These are phyloP conservation scores for Misopates orontium DNA, from an alignment of 257 asterid genomes.

Conservation along the genomic window DNA sequence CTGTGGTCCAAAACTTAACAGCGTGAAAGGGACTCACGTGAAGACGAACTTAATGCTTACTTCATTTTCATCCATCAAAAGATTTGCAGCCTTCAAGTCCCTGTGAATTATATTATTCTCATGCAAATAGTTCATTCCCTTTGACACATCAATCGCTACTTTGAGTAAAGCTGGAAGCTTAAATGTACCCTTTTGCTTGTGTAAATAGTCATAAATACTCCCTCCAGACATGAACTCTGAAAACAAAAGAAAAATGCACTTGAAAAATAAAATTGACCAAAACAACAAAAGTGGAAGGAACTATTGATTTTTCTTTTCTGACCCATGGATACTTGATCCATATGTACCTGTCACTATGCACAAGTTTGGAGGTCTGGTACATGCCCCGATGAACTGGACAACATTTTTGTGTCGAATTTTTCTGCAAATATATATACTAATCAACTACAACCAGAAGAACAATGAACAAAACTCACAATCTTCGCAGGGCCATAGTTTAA, in stretches of 20 bases:
- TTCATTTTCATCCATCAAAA: conserved; percentile 93
- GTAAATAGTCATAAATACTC: conserved; percentile 89
- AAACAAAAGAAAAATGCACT: conserved; percentile 26
- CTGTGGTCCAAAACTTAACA: neutral
- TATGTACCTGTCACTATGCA: conserved; percentile 90
- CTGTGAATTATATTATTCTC: conserved; percentile 96
- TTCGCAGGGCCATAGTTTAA: conserved; percentile 1
- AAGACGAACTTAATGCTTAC: conserved; percentile 41
- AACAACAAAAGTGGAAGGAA: no score
- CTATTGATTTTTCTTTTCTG: no score
- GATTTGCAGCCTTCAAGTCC: conserved; percentile 98
- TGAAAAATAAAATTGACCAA: conserved; percentile 17
- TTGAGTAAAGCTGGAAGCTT: conserved; percentile 83
- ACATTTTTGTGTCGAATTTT: conserved; percentile 96
- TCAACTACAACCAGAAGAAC: neutral
- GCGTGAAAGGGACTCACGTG: neutral
- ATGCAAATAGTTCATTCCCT: conserved; percentile 98
- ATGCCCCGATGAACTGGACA: conserved; percentile 96
- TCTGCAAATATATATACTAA: conserved; percentile 48
- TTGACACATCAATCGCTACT: conserved; percentile 92
- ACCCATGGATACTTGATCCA: neutral
- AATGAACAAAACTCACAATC: conserved; percentile 5
- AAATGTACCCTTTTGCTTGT: conserved; percentile 91
- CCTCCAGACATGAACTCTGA: conserved; percentile 97
- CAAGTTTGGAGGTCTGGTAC: conserved; percentile 88